Base-by-base conservation (phyloP, 169 alveolate genomes). In the Babesia sp. region DNA sequence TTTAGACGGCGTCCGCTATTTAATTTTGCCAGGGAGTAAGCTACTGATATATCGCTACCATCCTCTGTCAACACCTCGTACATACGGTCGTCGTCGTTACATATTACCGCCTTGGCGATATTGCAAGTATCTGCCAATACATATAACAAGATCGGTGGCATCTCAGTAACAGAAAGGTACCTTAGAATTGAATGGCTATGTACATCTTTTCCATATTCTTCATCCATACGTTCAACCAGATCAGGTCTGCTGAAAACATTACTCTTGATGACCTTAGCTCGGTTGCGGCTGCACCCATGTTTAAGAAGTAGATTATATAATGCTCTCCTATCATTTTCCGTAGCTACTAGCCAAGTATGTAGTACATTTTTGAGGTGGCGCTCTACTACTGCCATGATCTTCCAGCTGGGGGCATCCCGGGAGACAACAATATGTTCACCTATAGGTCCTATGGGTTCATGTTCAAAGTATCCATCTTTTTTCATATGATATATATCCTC, bases 401-500 rank as follows among this genome's bases (percentile, higher is more conserved):
- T 81, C 85, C 82, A 70, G 24, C 50, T 63, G 1, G 87, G 84
- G 36, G 60, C 83, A 26, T 59, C 68, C 1, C 54, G 87, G 24
- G 53, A 22, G 34, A 71, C 83, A 16, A 56, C 55, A 50, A 79
- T 60, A 61, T 70, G 70, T 14, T 79, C 85, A n/a, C 89, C 89
- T 42, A 81, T 71, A 20, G 89, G 89, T 22, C 89, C 89, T 55
- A 81, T 81, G 18, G 89, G 89, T 31, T 22, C 54, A 44, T 71
- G 70, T 9, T 9, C 33, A 31, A 81, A 81, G 22, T 63, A 24
- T 24, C 57, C 77, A 20, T 33, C 24, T 0, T 31, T 28, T 4
- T 50, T 24, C 84, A 58, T 73, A 34, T 53, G 22, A 28, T 36
- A 28, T 28, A 81, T 81, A 11, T 76, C 63, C 12, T 67, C 60